A percentile compares a stretch with the other conserved stretches of the same genome.
Conservation (phyloP, 1,284 basidiomycete genomes). For the Tylopilus sp. region DNA sequence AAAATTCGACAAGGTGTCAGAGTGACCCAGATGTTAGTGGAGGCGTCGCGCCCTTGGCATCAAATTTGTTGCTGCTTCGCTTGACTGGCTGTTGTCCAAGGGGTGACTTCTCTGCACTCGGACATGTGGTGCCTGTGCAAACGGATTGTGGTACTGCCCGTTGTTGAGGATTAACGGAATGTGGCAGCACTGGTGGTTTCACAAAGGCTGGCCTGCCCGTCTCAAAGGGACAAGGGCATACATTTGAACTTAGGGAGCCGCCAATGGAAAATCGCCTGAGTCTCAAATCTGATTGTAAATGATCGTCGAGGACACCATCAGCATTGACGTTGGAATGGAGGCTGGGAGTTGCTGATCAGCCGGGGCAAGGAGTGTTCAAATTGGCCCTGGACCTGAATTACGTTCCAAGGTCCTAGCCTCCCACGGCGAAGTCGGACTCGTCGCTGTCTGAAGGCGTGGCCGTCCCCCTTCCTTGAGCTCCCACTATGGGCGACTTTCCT, state of each 20-base stretch:
- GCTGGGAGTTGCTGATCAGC: background rate
- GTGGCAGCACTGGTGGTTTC: background rate
- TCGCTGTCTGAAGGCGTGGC: too few relatives aligned
- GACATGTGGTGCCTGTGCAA: too few relatives aligned
- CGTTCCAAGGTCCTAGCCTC: too few relatives aligned
- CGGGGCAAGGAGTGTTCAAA: too few relatives aligned
- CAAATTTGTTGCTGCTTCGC: background rate
- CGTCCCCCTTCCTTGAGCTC: background rate
- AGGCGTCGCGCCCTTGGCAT: background rate
- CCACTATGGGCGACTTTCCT: background rate
- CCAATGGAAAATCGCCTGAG: too few relatives aligned
- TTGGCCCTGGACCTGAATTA: too few relatives aligned
- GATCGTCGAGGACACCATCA: background rate
- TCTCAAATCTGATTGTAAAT: background rate
- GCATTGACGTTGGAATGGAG: background rate
- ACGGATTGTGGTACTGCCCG: too few relatives aligned
- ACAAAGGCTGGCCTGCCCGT: background rate
- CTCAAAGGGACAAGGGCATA: background rate
- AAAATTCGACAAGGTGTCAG: background rate
- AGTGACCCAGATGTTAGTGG: background rate
- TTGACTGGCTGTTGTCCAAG: background rate
- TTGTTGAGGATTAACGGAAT: background rate
- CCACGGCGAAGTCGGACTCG: too few relatives aligned
- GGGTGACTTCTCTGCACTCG: too few relatives aligned
- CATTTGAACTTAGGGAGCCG: too few relatives aligned